These are phyloP conservation scores for Podospora didyma DNA, from an alignment of 495 filamentous ascomycete species.

Conservation along the genomic window DNA sequence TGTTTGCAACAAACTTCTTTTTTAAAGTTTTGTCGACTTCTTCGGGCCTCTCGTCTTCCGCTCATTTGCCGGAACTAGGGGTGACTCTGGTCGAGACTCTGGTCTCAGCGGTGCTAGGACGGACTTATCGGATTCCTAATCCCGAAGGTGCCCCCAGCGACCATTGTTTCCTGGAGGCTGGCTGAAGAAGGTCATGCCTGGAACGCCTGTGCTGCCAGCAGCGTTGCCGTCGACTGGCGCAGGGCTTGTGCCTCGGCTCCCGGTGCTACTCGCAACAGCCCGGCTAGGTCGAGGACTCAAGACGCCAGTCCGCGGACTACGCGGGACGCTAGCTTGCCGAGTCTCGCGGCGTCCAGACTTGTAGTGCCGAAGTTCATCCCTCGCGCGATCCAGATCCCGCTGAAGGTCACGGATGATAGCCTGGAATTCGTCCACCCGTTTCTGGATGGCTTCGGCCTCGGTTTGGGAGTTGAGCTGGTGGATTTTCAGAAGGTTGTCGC, in stretches of 20 bases:
- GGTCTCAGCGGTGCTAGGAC: too few relatives aligned
- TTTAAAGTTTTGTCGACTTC: too few relatives aligned
- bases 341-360: conserved; percentile 51
- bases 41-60: neutral
- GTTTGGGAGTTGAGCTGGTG: conserved; percentile 47
- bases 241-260: conserved; percentile 44
- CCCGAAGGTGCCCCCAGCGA: conserved; percentile 35
- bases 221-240: conserved; percentile 24
- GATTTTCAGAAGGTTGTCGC: conserved; percentile 47
- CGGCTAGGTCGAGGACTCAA: conserved; percentile 39
- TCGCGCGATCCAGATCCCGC: conserved; percentile 46
- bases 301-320: conserved; percentile 39
- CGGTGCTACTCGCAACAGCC: conserved; percentile 24
- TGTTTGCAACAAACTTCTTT: too few relatives aligned
- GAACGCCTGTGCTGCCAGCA: conserved; percentile 5
- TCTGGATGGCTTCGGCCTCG: conserved; percentile 21
- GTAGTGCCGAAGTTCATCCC: conserved; percentile 31
- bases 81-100: too few relatives aligned
- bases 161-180: conserved; percentile 18
- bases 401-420: conserved; percentile 56
- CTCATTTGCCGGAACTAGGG: neutral
- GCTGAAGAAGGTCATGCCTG: conserved; percentile 22
- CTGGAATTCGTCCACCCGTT: conserved; percentile 49
- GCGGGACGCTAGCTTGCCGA: conserved; percentile 44
- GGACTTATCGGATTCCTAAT: conserved; percentile 15